Percentiles rank a stretch among this genome's conserved stretches.
Conservation (phyloP, 352 stramenopile species). For the Globisporangium apiculatum region DNA sequence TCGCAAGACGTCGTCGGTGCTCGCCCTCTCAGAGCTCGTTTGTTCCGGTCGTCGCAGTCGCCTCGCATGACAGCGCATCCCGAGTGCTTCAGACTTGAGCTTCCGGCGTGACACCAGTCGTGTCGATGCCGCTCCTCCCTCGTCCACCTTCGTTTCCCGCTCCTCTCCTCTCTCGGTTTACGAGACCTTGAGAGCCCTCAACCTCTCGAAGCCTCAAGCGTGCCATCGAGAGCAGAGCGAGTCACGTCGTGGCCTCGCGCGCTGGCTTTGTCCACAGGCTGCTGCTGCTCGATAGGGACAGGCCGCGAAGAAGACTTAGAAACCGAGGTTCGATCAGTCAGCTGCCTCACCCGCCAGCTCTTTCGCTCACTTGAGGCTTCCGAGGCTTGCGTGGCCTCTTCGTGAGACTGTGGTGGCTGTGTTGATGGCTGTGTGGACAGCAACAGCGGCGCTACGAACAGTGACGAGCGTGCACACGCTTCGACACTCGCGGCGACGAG, state of each 20-base stretch:
- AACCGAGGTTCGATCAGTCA: not conserved
- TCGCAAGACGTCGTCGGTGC: not conserved
- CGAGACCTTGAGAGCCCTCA: no score
- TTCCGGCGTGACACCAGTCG: not conserved
- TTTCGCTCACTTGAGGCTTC: not conserved
- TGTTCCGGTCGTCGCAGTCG: no score
- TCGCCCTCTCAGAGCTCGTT: not conserved
- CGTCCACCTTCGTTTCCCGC: not conserved
- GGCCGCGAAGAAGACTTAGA: not conserved
- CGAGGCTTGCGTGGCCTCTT: not conserved
- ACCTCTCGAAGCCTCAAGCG: no score
- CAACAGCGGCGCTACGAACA: not conserved
- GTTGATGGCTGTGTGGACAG: not conserved
- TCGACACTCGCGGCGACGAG: not conserved
- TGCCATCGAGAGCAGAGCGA: no score
- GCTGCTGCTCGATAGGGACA: not conserved
- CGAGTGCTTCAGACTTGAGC: not conserved
- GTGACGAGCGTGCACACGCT: not conserved
- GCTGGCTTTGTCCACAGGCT: no score
- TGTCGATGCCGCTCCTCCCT: not conserved
- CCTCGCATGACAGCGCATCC: not conserved
- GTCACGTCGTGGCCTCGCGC: no score
- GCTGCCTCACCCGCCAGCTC: not conserved
- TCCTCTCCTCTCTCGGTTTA: not conserved
- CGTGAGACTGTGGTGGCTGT: not conserved